These are phyloP conservation scores for Somion occarium DNA, from an alignment of 1,284 basidiomycete species.

Conservation along the genomic window DNA sequence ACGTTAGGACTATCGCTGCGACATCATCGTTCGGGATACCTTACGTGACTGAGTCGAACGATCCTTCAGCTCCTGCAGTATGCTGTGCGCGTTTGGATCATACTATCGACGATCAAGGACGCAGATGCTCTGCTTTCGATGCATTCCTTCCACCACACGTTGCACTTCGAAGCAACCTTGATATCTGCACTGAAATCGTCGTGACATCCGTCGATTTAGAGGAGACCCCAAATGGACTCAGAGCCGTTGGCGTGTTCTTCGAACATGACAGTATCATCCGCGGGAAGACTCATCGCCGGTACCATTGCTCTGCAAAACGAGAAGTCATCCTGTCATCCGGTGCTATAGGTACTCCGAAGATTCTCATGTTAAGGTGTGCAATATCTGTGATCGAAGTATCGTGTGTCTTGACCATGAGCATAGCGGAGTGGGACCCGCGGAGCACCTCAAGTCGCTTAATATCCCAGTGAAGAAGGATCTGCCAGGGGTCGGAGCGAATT, in stretches of 20 bases:
- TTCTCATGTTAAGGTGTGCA: not conserved
- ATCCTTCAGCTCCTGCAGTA: not conserved
- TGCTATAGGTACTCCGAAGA: not conserved
- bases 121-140: not conserved
- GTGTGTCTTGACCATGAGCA: not conserved
- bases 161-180: not conserved
- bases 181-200: not conserved
- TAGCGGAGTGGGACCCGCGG: slow-evolving; percentile 11
- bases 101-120: not conserved
- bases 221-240: not conserved
- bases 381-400: not conserved
- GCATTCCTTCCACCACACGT: not conserved
- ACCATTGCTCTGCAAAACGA: slow-evolving; percentile 16
- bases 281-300: not conserved
- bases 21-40: not conserved
- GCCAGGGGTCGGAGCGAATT: slow-evolving; percentile 9
- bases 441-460: slow-evolving; percentile 5
- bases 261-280: not conserved
- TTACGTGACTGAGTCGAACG: not conserved
- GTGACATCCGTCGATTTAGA: not conserved
- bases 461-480: slow-evolving; percentile 9
- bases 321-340: slow-evolving; percentile 30
- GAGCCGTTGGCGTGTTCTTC: not conserved
- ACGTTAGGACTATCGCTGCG: no score
- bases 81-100: not conserved